Conservation (phyloP, 805 yeast species). For the Suhomyces kilbournensis region DNA sequence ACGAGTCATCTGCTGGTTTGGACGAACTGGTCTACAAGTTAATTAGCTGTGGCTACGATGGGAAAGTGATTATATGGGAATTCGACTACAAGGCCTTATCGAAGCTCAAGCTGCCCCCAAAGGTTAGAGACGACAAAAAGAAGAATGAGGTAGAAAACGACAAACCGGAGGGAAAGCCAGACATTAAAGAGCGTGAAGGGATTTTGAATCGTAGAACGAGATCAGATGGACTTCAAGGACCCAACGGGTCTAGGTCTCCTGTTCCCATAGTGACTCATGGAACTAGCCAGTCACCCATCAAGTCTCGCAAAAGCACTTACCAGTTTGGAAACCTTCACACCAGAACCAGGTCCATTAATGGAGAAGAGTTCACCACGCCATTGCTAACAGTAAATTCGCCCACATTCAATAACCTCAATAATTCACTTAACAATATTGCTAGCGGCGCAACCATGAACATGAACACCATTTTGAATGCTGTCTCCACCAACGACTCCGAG, state of each 20-base stretch:
- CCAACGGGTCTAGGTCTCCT: not conserved
- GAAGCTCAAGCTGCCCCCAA: slow-evolving; percentile 22
- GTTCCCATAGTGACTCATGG: slow-evolving; percentile 5
- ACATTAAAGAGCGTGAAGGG: not conserved
- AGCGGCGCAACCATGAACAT: slow-evolving; percentile 18
- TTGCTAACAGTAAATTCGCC: slow-evolving; percentile 1
- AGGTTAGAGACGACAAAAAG: not conserved
- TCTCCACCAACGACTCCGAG: not conserved
- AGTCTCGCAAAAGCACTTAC: slow-evolving; percentile 1
- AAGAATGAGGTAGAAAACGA: slow-evolving; percentile 3
- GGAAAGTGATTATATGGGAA: slow-evolving; percentile 42
- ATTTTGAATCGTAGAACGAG: not conserved
- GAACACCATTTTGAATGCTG: slow-evolving; percentile 17
- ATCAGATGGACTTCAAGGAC: not conserved
- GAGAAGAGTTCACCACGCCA: slow-evolving; percentile 8
- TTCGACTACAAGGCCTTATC: slow-evolving; percentile 43
- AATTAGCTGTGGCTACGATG: slow-evolving; percentile 39
- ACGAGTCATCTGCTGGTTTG: not conserved
- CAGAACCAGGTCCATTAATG: slow-evolving; percentile 10
- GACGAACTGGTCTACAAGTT: slow-evolving; percentile 26
- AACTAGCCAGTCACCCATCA: slow-evolving; percentile 7
- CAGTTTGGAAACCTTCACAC: slow-evolving; percentile 7
- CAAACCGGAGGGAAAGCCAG: no score
- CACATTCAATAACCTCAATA: slow-evolving; percentile 1
- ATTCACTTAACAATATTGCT: not conserved